phyloP scores from a whole-genome alignment of 305 asterid species.

The Fraxinus dipetala region DNA sequence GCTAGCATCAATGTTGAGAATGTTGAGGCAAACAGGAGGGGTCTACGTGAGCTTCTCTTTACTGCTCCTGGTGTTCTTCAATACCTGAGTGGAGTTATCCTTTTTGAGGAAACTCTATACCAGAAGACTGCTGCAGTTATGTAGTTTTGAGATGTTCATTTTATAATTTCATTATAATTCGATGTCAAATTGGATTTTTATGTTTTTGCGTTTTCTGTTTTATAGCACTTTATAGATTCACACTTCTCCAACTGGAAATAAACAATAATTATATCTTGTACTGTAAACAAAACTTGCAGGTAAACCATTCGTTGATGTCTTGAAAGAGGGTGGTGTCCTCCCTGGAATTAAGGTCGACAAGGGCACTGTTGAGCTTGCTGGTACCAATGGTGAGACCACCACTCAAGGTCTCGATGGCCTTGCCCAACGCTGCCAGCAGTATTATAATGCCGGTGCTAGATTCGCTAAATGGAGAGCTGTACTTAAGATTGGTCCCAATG shows the following conservation, averaged over 20 bases:
- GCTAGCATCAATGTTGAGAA: conserved; percentile 49
- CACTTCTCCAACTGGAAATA: neutral
- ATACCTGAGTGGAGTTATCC: conserved; percentile 33
- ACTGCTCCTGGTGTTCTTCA: conserved; percentile 51
- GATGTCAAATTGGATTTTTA: neutral
- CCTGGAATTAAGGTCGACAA: conserved; percentile 64
- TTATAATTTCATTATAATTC: neutral
- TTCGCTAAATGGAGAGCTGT: conserved; percentile 34
- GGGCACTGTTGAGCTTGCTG: conserved; percentile 57
- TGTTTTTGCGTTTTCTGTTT: neutral
- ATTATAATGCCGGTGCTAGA: conserved; percentile 28
- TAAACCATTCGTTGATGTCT: conserved; percentile 51
- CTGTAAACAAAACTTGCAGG: conserved; percentile 23
- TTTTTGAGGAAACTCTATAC: conserved; percentile 40
- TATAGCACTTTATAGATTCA: neutral
- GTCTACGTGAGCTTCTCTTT: conserved; percentile 59
- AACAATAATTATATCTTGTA: neutral
- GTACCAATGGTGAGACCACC: conserved; percentile 61
- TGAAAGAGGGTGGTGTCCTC: conserved; percentile 60
- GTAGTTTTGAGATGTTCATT: neutral
- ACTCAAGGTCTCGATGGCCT: conserved; percentile 63
- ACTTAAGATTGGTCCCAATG: conserved; percentile 29
- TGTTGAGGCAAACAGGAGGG: conserved; percentile 46
- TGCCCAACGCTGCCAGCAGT: conserved; percentile 43
- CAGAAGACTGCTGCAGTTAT: conserved; percentile 52